phyloP scores from a whole-genome alignment of 441 rosid species.

The Biscutella laevigata region DNA sequence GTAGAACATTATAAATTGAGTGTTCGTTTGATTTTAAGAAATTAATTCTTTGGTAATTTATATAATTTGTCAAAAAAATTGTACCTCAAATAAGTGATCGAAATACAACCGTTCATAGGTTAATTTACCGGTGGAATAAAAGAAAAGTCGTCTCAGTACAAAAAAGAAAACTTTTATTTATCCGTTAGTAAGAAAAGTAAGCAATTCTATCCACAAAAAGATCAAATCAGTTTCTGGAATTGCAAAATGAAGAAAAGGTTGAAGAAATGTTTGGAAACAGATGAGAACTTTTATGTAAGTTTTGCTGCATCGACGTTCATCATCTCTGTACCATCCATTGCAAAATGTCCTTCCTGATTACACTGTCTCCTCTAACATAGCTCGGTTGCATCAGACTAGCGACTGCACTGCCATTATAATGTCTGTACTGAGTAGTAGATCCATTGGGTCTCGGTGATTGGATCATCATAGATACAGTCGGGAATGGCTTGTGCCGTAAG shows the following conservation, averaged over 20 bases:
- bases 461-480: constrained; percentile 53
- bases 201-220: no score
- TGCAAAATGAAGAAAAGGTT: neutral
- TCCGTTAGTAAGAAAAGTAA: no score
- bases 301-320: constrained; percentile 20
- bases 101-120: no score
- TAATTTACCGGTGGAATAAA: no score
- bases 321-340: constrained; percentile 56
- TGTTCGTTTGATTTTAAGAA: no score
- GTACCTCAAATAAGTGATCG: no score
- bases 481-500: constrained; percentile 41
- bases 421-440: constrained; percentile 48
- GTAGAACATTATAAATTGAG: no score
- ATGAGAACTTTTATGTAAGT: neutral
- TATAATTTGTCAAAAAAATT: no score
- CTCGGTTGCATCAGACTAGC: constrained; percentile 20
- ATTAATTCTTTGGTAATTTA: no score
- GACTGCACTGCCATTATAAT: constrained; percentile 24
- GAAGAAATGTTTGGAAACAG: neutral
- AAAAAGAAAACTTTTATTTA: no score
- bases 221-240: neutral
- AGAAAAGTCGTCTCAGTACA: no score
- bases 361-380: constrained; percentile 30
- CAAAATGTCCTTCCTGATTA: constrained; percentile 62
- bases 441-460: constrained; percentile 44